Percentiles rank a stretch among this genome's conserved stretches.
These are phyloP conservation scores for Scutellaria minor DNA, from an alignment of 257 asterid species.

Conservation along the genomic window DNA sequence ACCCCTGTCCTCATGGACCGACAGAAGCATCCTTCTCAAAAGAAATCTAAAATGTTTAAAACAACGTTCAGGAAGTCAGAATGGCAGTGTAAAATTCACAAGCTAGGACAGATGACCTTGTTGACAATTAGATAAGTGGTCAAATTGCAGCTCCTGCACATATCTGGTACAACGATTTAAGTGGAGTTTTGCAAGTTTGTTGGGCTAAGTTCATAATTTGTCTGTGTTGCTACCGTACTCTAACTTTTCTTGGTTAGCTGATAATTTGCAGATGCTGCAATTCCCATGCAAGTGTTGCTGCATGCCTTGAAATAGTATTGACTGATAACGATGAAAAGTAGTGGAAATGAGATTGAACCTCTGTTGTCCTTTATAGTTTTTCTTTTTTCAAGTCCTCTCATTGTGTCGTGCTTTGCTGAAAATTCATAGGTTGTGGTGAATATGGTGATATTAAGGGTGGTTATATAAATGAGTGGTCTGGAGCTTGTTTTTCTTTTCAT, in stretches of 20 bases:
- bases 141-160: neutral
- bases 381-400: neutral
- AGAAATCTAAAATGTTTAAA: constrained; percentile 7
- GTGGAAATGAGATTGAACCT: neutral
- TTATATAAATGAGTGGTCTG: neutral
- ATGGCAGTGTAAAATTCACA: neutral
- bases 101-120: neutral
- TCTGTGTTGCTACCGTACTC: neutral
- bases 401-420: neutral
- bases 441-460: neutral
- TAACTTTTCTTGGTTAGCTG: neutral
- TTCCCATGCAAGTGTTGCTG: neutral
- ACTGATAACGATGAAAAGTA: neutral
- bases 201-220: neutral
- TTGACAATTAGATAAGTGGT: neutral
- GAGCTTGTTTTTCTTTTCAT: neutral
- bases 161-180: neutral
- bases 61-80: constrained; percentile 3
- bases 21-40: constrained; percentile 8
- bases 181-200: neutral
- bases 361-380: neutral
- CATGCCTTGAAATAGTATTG: neutral
- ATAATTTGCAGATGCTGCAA: neutral
- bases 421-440: neutral
- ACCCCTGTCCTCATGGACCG: neutral